Percentiles rank a stretch among this genome's conserved stretches.
phyloP scores from a whole-genome alignment of 2,329 filamentous ascomycete species.

The Trichoderma sp. region DNA sequence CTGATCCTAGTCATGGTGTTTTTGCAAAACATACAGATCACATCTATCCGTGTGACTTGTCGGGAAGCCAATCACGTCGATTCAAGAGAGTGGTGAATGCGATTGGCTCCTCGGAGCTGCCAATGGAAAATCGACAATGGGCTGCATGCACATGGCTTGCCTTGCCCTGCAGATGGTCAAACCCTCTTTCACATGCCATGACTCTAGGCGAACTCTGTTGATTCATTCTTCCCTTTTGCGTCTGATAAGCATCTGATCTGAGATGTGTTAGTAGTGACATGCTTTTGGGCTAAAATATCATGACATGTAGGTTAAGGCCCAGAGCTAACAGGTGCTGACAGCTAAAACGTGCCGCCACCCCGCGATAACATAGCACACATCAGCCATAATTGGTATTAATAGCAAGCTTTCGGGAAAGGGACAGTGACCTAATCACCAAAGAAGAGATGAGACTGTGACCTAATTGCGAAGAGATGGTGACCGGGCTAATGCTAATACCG shows the following conservation, averaged over 20 bases:
- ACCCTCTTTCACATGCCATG: background rate
- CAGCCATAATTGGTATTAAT: background rate
- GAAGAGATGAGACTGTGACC: background rate
- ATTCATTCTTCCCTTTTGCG: background rate
- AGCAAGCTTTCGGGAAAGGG: constrained; percentile 7
- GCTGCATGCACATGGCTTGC: background rate
- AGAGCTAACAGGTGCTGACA: background rate
- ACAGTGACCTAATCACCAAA: background rate
- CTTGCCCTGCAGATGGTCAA: background rate
- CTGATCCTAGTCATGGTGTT: background rate
- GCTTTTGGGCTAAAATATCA: background rate
- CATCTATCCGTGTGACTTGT: background rate
- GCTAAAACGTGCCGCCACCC: background rate
- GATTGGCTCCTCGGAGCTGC: background rate
- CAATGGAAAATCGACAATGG: background rate
- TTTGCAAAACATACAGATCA: background rate
- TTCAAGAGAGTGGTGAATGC: background rate
- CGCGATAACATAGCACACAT: background rate
- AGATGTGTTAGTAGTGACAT: background rate
- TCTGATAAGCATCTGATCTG: background rate
- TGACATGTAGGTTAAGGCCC: background rate
- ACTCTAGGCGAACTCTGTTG: background rate
- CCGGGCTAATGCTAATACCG: background rate
- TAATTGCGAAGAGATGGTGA: background rate
- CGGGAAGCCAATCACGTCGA: background rate